A percentile compares a stretch with the other conserved stretches of the same genome.
Evolutionary conservation across 208 protist genomes (phyloP).

Genomic region (Leishmania martiniquensis): DNA sequence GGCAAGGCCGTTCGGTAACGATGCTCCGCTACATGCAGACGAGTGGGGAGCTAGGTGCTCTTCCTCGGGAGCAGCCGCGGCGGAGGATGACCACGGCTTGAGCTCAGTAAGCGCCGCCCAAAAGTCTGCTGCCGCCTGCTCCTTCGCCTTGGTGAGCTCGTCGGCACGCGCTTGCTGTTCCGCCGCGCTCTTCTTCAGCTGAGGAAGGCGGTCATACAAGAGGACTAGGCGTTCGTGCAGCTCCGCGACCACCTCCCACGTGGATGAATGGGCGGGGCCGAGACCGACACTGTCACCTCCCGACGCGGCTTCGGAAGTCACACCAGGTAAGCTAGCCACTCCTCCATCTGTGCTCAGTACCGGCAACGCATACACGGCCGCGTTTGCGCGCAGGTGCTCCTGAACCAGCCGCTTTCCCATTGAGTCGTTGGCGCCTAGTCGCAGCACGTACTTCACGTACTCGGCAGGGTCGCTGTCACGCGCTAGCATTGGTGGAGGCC

Average conservation of each 20-base stretch:
- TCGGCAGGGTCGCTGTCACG: constrained; percentile 39
- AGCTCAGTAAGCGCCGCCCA: constrained; percentile 10
- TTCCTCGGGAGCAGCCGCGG: not conserved
- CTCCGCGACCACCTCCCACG: constrained; percentile 57
- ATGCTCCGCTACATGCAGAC: not conserved
- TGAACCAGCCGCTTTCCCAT: constrained; percentile 39
- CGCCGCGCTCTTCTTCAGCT: constrained; percentile 17
- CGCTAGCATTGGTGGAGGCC: constrained; percentile 28
- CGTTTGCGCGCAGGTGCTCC: constrained; percentile 39
- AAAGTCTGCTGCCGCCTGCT: constrained; percentile 13
- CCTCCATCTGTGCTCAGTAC: not conserved
- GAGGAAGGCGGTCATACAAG: constrained; percentile 17
- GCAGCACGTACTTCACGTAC: constrained; percentile 53
- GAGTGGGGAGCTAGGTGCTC: not conserved
- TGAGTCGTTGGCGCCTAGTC: constrained; percentile 25
- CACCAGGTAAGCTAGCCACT: not conserved
- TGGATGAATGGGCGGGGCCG: constrained; percentile 21
- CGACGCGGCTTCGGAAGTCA: not conserved
- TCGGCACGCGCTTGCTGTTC: constrained; percentile 18
- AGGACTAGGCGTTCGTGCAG: constrained; percentile 42
- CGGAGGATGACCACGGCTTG: constrained; percentile 22
- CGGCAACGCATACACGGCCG: constrained; percentile 9
- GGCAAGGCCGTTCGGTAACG: not conserved
- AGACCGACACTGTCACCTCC: not conserved
- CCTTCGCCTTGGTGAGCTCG: constrained; percentile 3